Percentiles rank a stretch among this genome's conserved stretches.
These are phyloP conservation scores for Neoarthrinium moseri DNA, from an alignment of 2,329 filamentous ascomycete genomes.

Conservation along the genomic window DNA sequence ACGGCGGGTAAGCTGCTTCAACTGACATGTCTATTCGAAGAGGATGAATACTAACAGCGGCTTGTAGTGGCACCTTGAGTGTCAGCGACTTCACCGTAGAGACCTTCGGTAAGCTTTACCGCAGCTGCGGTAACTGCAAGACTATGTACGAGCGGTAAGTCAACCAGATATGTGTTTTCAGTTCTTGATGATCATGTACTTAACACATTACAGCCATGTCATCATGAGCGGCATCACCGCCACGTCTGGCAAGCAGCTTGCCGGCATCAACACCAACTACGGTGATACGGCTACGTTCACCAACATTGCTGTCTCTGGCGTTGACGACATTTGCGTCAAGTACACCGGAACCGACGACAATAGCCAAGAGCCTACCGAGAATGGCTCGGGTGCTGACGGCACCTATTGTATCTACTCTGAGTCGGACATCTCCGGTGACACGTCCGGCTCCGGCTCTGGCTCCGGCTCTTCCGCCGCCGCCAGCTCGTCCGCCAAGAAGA, in stretches of 20 bases:
- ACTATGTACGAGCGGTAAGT: slow-evolving; percentile 25
- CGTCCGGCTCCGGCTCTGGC: not conserved
- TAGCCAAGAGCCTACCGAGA: slow-evolving; percentile 19
- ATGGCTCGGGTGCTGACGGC: slow-evolving; percentile 15
- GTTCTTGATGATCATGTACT: no score
- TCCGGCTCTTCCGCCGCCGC: slow-evolving; percentile 2
- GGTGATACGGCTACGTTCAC: slow-evolving; percentile 30
- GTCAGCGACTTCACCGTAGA: slow-evolving; percentile 31
- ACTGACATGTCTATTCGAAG: not conserved
- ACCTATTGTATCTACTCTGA: slow-evolving; percentile 16
- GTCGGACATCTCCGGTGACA: slow-evolving; percentile 5
- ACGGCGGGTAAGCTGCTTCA: slow-evolving; percentile 8
- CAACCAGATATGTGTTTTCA: no score
- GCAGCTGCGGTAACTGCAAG: slow-evolving; percentile 44
- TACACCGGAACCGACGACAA: slow-evolving; percentile 18
- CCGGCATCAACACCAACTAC: slow-evolving; percentile 36
- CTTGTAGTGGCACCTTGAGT: slow-evolving; percentile 12
- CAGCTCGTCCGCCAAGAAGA: slow-evolving; percentile 2
- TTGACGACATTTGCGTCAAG: slow-evolving; percentile 19
- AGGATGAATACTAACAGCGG: no score
- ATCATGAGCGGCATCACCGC: slow-evolving; percentile 31
- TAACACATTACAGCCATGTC: no score
- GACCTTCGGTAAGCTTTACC: slow-evolving; percentile 43
- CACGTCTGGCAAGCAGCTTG: slow-evolving; percentile 22
- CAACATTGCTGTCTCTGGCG: slow-evolving; percentile 16